Percentiles rank a stretch among this genome's conserved stretches.
Evolutionary conservation across 2,329 filamentous ascomycete species (phyloP).

Genomic region (Claviceps cyperi): DNA sequence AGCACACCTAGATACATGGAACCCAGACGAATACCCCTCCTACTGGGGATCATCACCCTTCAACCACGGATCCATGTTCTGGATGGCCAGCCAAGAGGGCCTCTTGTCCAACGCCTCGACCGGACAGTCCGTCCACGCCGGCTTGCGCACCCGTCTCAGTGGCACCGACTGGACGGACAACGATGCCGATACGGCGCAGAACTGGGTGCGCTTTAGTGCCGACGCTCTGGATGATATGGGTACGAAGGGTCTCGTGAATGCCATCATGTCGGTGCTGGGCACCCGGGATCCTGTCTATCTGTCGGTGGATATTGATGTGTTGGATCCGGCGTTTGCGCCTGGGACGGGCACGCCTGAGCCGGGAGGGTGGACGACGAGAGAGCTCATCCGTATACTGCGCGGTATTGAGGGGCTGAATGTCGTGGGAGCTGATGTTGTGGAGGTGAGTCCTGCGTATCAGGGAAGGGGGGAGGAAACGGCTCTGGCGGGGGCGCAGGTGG

Average conservation of each 20-base stretch:
- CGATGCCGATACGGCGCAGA: conserved; percentile 58
- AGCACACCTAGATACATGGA: conserved; percentile 71
- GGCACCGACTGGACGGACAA: conserved; percentile 52
- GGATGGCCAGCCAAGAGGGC: conserved; percentile 70
- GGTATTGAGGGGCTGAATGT: conserved; percentile 73
- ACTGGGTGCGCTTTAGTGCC: conserved; percentile 63
- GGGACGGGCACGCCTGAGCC: conserved; percentile 82
- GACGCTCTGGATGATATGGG: conserved; percentile 83
- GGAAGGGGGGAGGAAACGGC: conserved; percentile 67
- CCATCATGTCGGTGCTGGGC: conserved; percentile 59
- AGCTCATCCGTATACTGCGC: conserved; percentile 70
- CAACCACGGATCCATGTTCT: conserved; percentile 87
- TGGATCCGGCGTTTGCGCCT: conserved; percentile 54
- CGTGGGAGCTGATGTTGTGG: conserved; percentile 80
- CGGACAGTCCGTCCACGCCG: conserved; percentile 67
- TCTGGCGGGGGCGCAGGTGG: conserved; percentile 69
- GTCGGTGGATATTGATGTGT: conserved; percentile 68
- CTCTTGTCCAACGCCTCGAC: conserved; percentile 56
- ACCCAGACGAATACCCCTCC: conserved; percentile 64
- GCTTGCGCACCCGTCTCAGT: conserved; percentile 62
- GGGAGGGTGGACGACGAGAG: conserved; percentile 80
- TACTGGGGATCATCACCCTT: conserved; percentile 56
- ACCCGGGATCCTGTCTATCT: conserved; percentile 69
- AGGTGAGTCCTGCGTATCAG: conserved; percentile 73
- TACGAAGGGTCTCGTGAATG: conserved; percentile 50